Evolutionary conservation across 2,329 filamentous ascomycete genomes (phyloP).

Genomic region (Ilyonectria mors-panacis): DNA sequence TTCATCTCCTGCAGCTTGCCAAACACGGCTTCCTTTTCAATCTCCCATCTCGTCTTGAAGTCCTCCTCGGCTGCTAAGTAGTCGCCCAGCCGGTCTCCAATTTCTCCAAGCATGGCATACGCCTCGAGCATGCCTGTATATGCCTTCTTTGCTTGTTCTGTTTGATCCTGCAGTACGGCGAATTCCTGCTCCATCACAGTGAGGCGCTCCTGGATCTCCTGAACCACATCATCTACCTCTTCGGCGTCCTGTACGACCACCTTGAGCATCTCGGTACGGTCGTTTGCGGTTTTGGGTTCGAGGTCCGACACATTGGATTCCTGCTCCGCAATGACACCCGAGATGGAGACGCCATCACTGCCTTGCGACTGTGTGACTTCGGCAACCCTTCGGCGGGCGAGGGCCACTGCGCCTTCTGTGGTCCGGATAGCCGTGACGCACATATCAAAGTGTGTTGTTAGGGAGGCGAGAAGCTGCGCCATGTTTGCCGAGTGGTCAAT

Average conservation of each 20-base stretch:
- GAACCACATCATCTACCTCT: conserved; percentile 76
- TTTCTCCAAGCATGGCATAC: conserved; percentile 76
- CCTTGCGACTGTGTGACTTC: conserved; percentile 69
- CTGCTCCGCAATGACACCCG: conserved; percentile 75
- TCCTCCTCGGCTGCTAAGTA: conserved; percentile 76
- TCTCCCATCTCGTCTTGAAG: conserved; percentile 79
- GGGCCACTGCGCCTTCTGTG: conserved; percentile 83
- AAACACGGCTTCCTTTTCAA: conserved; percentile 79
- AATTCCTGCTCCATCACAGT: conserved; percentile 83
- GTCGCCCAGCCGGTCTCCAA: conserved; percentile 75
- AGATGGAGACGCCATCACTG: conserved; percentile 71
- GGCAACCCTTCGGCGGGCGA: conserved; percentile 77
- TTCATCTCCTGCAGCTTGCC: conserved; percentile 82
- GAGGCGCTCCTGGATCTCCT: conserved; percentile 81
- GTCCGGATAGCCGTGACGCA: conserved; percentile 93
- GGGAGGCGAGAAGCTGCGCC: conserved; percentile 83
- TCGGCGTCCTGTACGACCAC: conserved; percentile 82
- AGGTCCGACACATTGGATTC: conserved; percentile 66
- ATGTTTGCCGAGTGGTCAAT: conserved; percentile 85
- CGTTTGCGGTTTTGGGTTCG: conserved; percentile 80
- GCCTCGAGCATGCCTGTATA: conserved; percentile 74
- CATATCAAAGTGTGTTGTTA: conserved; percentile 92
- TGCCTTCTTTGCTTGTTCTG: conserved; percentile 63
- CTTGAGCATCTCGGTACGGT: conserved; percentile 85
- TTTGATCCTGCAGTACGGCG: conserved; percentile 73